Conservation (phyloP, 148 eudicot genomes). For the Rhododendron griersonianum region DNA sequence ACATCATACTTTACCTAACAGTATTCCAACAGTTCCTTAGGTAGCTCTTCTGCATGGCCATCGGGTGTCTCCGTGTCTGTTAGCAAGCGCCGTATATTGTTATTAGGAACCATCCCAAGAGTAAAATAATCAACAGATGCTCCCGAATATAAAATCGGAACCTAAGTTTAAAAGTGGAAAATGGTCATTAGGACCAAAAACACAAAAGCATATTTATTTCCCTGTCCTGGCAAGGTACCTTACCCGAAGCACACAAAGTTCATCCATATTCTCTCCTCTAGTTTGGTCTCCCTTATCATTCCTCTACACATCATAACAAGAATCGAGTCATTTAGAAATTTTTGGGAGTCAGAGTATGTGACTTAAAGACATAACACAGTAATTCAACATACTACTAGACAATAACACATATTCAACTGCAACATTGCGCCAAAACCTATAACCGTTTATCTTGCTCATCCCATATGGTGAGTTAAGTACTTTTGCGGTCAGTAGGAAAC, state of each 20-base stretch:
- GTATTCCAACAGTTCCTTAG: not conserved
- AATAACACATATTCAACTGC: not conserved
- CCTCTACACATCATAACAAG: not conserved
- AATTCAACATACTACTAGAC: not conserved
- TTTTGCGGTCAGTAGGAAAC: not conserved
- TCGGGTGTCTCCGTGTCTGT: not conserved
- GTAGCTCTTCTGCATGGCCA: not conserved
- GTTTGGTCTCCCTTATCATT: not conserved
- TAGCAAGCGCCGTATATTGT: not conserved
- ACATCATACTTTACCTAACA: not conserved
- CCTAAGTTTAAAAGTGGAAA: not conserved
- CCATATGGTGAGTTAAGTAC: not conserved
- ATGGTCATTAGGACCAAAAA: not conserved
- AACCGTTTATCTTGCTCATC: not conserved
- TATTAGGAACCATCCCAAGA: not conserved
- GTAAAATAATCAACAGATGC: not conserved
- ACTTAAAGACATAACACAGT: not conserved
- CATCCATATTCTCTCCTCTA: not conserved
- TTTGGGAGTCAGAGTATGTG: not conserved
- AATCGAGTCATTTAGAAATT: not conserved
- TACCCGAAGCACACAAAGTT: not conserved
- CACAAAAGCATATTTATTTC: not conserved
- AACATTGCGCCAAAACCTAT: not conserved
- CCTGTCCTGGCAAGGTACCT: not conserved
- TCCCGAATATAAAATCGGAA: not conserved